These are phyloP conservation scores for Penicillium sp. DNA, from an alignment of 2,329 filamentous ascomycete species.

Conservation along the genomic window DNA sequence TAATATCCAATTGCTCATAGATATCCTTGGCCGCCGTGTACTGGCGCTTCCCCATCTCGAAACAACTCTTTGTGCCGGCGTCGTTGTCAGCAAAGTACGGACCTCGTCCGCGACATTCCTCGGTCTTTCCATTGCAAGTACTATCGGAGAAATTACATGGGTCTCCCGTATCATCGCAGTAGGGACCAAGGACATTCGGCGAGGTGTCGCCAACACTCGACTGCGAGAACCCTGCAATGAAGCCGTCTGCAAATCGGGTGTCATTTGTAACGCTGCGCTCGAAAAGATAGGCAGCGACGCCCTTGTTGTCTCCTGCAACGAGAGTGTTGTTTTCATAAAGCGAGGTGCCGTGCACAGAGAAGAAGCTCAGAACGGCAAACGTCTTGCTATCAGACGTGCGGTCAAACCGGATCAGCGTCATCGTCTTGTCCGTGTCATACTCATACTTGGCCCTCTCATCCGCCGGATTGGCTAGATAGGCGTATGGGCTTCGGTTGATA, in stretches of 20 bases:
- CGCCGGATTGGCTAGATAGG: constrained; percentile 81
- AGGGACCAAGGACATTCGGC: constrained; percentile 82
- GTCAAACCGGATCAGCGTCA: constrained; percentile 77
- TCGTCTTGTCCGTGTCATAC: constrained; percentile 65
- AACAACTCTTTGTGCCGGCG: constrained; percentile 47
- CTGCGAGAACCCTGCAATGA: constrained; percentile 90
- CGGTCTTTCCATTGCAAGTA: constrained; percentile 59
- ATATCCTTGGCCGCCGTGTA: constrained; percentile 44
- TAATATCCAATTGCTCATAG: constrained; percentile 53
- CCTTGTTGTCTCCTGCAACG: constrained; percentile 93
- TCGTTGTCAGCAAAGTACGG: constrained; percentile 44
- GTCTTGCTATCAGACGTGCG: constrained; percentile 70
- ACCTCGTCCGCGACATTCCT: constrained; percentile 44
- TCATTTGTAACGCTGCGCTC: constrained; percentile 64
- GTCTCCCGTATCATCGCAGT: constrained; percentile 74
- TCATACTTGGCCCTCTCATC: constrained; percentile 68
- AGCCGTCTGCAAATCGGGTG: constrained; percentile 57
- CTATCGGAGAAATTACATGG: constrained; percentile 62
- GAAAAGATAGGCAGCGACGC: constrained; percentile 80
- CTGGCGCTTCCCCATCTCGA: constrained; percentile 47
- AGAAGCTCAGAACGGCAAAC: constrained; percentile 83
- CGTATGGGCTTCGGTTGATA: constrained; percentile 82
- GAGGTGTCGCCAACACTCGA: constrained; percentile 87
- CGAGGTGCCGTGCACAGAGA: constrained; percentile 86
- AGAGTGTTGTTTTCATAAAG: constrained; percentile 89